Percentiles rank a stretch among this genome's conserved stretches.
These are phyloP conservation scores for Aspergillus sclerotiicarbonarius DNA, from an alignment of 495 filamentous ascomycete species.

Conservation along the genomic window DNA sequence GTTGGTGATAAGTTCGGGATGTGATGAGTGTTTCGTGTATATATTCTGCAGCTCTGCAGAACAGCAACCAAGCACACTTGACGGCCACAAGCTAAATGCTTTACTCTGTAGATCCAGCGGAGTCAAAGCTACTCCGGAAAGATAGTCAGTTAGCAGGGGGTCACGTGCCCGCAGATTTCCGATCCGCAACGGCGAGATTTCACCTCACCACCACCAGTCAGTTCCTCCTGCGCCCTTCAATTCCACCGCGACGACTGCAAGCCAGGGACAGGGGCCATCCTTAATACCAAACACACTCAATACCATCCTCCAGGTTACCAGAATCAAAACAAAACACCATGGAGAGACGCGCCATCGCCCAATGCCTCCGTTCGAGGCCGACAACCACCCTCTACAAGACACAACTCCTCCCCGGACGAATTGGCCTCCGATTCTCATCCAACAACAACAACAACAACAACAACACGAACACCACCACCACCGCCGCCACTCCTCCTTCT, in stretches of 20 bases:
- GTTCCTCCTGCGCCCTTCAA: neutral
- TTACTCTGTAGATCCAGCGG: neutral
- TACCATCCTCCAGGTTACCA: neutral
- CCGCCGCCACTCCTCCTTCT: neutral
- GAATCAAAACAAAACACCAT: slow-evolving; percentile 21
- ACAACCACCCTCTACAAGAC: slow-evolving; percentile 18
- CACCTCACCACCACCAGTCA: neutral
- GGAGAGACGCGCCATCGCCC: slow-evolving; percentile 37
- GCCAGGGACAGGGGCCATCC: neutral
- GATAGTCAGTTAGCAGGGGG: too few relatives aligned
- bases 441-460: too few relatives aligned
- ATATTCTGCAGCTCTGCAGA: too few relatives aligned
- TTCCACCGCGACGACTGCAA: neutral
- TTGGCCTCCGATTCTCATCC: too few relatives aligned
- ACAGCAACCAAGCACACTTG: too few relatives aligned
- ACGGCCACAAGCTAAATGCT: too few relatives aligned
- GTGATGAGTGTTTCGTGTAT: neutral
- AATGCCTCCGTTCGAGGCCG: slow-evolving; percentile 36
- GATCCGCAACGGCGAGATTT: neutral
- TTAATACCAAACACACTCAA: neutral
- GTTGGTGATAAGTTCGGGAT: too few relatives aligned
- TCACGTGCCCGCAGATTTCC: slow-evolving; percentile 18
- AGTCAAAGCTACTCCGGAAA: too few relatives aligned
- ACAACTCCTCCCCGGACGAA: slow-evolving; percentile 16
- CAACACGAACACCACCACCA: neutral